Conservation (phyloP, 2,329 filamentous ascomycete species). For the Claviceps capensis region DNA sequence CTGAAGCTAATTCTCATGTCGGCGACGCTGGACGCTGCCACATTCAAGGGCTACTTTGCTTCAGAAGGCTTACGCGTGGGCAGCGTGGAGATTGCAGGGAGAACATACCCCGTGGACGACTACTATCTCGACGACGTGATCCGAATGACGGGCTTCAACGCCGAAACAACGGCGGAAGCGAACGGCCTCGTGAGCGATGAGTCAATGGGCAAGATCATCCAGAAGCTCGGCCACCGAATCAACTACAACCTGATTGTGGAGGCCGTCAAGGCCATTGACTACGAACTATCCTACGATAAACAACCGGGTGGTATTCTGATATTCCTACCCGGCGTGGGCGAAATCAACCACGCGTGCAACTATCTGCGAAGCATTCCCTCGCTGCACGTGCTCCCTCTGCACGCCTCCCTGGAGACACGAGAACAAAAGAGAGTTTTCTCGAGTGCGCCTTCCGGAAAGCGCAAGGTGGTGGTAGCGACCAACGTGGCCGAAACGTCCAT, state of each 20-base stretch:
- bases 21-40: conserved; percentile 77
- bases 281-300: conserved; percentile 50
- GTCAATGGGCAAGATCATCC: conserved; percentile 55
- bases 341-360: conserved; percentile 73
- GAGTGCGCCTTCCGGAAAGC: conserved; percentile 59
- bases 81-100: conserved; percentile 71
- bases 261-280: conserved; percentile 70
- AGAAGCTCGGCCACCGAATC: conserved; percentile 66
- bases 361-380: conserved; percentile 46
- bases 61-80: conserved; percentile 56
- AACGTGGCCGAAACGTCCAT: conserved; percentile 98
- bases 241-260: conserved; percentile 81
- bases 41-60: conserved; percentile 76
- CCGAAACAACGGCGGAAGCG: conserved; percentile 31
- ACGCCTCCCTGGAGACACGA: conserved; percentile 77
- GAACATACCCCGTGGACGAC: conserved; percentile 82
- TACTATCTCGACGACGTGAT: conserved; percentile 83
- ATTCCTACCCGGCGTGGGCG: conserved; percentile 81
- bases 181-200: conserved; percentile 32
- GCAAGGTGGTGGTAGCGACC: conserved; percentile 88
- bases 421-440: conserved; percentile 84
- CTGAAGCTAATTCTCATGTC: conserved; percentile 92
- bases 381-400: conserved; percentile 72
- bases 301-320: conserved; percentile 77
- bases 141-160: conserved; percentile 59